Evolutionary conservation across 495 filamentous ascomycete species (phyloP).

Genomic region (Penicillium taxi): DNA sequence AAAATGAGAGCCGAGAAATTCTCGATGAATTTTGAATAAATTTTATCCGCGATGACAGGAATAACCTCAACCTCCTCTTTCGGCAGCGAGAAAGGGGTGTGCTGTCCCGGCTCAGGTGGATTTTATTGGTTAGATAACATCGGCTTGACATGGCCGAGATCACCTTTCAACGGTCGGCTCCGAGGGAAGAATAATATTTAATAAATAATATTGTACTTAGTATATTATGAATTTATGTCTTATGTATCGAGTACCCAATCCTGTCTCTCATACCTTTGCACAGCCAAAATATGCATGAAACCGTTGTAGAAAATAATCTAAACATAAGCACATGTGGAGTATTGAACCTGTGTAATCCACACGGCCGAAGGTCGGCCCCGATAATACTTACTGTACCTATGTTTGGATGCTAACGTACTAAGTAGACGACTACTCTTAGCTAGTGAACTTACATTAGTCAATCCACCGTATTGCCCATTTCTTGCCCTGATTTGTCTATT

Average conservation of each 20-base stretch:
- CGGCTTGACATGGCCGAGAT: slow-evolving; percentile 25
- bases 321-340: slow-evolving; percentile 1
- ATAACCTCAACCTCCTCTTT: slow-evolving; percentile 1
- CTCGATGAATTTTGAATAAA: too few species aligned
- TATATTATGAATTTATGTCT: too few species aligned
- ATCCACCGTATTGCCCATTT: too few species aligned
- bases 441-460: too few species aligned
- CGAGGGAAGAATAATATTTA: slow-evolving; percentile 12
- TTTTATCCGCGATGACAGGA: slow-evolving; percentile 17
- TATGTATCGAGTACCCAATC: too few species aligned
- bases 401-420: too few species aligned
- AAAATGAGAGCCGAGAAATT: slow-evolving; percentile 11
- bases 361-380: slow-evolving; percentile 32
- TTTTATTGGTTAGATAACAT: background rate
- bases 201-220: too few species aligned
- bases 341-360: slow-evolving; percentile 1
- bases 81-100: background rate
- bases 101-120: background rate
- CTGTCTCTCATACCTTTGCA: too few species aligned
- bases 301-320: slow-evolving; percentile 8
- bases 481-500: too few species aligned
- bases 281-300: slow-evolving; percentile 12
- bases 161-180: slow-evolving; percentile 31
- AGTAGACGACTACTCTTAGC: too few species aligned
- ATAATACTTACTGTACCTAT: slow-evolving; percentile 2